These are phyloP conservation scores for Pythium dissotocum DNA, from an alignment of 352 stramenopile species.

Conservation along the genomic window DNA sequence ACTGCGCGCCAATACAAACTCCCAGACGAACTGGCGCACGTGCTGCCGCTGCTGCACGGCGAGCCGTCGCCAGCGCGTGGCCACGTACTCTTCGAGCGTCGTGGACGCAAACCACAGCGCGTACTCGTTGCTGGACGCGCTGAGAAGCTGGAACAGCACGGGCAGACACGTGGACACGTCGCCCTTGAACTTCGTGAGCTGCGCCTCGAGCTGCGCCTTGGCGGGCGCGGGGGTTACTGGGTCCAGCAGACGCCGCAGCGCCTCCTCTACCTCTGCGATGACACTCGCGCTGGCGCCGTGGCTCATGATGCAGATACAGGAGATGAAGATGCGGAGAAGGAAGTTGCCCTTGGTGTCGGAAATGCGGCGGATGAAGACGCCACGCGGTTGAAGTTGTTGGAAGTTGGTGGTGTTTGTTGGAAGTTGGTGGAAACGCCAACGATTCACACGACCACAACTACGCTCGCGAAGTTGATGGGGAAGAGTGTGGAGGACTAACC, in stretches of 20 bases:
- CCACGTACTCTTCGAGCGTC: conserved; percentile 76
- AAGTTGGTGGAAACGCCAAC: conserved; percentile 5
- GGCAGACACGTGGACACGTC: conserved; percentile 53
- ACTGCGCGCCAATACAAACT: conserved; percentile 42
- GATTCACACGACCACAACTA: background rate
- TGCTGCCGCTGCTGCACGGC: conserved; percentile 38
- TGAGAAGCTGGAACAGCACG: conserved; percentile 63
- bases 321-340: conserved; percentile 1
- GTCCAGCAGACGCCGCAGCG: conserved; percentile 59
- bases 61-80: conserved; percentile 55
- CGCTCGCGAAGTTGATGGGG: background rate
- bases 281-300: conserved; percentile 20
- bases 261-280: conserved; percentile 67
- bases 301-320: conserved; percentile 13
- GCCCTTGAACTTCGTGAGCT: conserved; percentile 65
- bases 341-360: conserved; percentile 13
- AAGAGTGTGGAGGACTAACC: background rate
- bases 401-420: background rate
- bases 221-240: conserved; percentile 42
- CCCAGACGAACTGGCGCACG: conserved; percentile 69
- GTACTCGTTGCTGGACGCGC: conserved; percentile 67
- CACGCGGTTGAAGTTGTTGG: background rate
- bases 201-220: conserved; percentile 57
- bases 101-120: conserved; percentile 76
- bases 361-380: background rate